Conservation (phyloP, 179 eudicot species). For the Pouteria campechiana region DNA sequence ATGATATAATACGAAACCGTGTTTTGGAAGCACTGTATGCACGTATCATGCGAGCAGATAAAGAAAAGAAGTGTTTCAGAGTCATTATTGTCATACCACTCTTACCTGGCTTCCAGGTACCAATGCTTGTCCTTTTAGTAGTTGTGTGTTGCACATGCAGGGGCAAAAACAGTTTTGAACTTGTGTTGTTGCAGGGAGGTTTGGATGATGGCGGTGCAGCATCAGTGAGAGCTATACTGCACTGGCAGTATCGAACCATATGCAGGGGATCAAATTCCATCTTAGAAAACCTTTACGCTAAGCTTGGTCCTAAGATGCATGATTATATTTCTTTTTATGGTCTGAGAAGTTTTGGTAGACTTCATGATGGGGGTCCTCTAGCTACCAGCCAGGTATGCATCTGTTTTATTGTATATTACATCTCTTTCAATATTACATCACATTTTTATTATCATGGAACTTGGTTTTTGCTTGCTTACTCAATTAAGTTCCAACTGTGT, state of each 20-base stretch:
- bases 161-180: too few species aligned
- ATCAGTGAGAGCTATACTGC: constrained; percentile 94
- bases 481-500: too few species aligned
- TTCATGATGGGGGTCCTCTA: constrained; percentile 68
- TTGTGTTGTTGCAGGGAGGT: constrained; percentile 58
- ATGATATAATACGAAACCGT: constrained; percentile 77
- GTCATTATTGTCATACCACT: constrained; percentile 88
- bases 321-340: constrained; percentile 97
- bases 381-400: constrained; percentile 95
- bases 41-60: constrained; percentile 75
- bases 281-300: constrained; percentile 66
- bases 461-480: too few species aligned
- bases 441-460: too few species aligned
- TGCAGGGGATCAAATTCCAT: constrained; percentile 85
- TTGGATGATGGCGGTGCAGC: constrained; percentile 98
- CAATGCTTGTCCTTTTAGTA: constrained; percentile 1
- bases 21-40: constrained; percentile 73
- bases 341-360: constrained; percentile 79
- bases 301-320: constrained; percentile 66
- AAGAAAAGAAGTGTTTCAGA: constrained; percentile 83
- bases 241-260: constrained; percentile 98
- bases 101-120: constrained; percentile 96
- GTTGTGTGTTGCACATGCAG: constrained; percentile 1
- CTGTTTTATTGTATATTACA: too few species aligned
- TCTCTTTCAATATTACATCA: too few species aligned